Conservation (phyloP, 805 yeast species). For the Kregervanrija fluxuum region DNA sequence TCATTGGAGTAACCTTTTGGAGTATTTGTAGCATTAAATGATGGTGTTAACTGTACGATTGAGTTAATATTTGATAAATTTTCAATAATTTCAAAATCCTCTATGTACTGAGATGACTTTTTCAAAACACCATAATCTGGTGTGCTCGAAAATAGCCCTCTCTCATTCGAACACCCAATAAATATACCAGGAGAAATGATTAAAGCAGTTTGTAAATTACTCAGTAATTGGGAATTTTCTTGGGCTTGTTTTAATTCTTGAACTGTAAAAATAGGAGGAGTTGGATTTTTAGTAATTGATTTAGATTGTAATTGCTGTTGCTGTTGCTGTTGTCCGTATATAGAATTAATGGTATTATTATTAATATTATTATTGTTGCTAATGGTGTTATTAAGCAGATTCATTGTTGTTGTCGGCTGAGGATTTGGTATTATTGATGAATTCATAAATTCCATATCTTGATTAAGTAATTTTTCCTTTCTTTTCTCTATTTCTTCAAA, state of each 20-base stretch:
- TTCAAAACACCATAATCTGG: slow-evolving; percentile 83
- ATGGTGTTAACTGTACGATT: slow-evolving; percentile 61
- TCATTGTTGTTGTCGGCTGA: neutral
- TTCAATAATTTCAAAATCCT: slow-evolving; percentile 72
- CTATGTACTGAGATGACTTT: slow-evolving; percentile 62
- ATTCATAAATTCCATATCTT: slow-evolving; percentile 21
- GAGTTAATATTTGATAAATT: slow-evolving; percentile 54
- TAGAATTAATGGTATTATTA: neutral
- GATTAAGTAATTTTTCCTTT: slow-evolving; percentile 32
- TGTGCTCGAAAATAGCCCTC: slow-evolving; percentile 59
- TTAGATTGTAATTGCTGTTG: neutral
- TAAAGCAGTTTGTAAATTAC: slow-evolving; percentile 49
- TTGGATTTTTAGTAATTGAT: slow-evolving; percentile 23
- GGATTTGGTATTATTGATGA: slow-evolving; percentile 7
- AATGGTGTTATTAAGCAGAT: too few relatives aligned
- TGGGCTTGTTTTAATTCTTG: slow-evolving; percentile 44
- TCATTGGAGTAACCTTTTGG: slow-evolving; percentile 83
- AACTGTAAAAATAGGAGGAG: slow-evolving; percentile 22
- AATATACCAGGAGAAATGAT: slow-evolving; percentile 84
- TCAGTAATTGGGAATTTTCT: slow-evolving; percentile 46
- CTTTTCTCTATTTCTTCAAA: slow-evolving; percentile 26
- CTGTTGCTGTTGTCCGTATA: too few relatives aligned
- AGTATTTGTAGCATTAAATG: slow-evolving; percentile 62
- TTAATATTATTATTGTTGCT: neutral
- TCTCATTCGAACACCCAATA: slow-evolving; percentile 50